A percentile compares a stretch with the other conserved stretches of the same genome.
Evolutionary conservation across 2,329 filamentous ascomycete species (phyloP).

Genomic region (Thielaviopsis populi): DNA sequence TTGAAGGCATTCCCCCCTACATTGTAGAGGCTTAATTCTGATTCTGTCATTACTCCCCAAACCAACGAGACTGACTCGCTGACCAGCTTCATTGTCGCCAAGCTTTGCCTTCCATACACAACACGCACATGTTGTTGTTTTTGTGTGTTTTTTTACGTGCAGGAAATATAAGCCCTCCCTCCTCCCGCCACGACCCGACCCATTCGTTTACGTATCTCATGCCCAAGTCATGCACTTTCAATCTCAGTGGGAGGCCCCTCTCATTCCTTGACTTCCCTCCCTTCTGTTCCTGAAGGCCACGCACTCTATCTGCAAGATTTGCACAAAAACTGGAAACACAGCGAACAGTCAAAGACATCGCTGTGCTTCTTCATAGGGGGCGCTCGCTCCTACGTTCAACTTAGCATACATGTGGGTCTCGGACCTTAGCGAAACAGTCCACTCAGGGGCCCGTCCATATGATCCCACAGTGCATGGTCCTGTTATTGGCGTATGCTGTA

Average conservation of each 20-base stretch:
- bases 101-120: too few species aligned
- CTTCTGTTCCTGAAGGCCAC: neutral
- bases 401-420: neutral
- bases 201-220: neutral
- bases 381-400: neutral
- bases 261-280: neutral
- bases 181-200: too few species aligned
- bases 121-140: too few species aligned
- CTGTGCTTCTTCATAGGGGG: neutral
- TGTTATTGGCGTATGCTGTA: neutral
- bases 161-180: neutral
- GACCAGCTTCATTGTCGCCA: too few species aligned
- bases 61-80: too few species aligned
- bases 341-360: neutral
- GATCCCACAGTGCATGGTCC: neutral
- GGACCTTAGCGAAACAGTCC: neutral
- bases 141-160: neutral
- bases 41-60: too few species aligned
- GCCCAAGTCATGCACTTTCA: neutral
- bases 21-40: neutral
- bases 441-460: neutral
- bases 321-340: neutral
- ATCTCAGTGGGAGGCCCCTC: neutral
- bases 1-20: neutral
- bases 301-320: neutral